Conservation (phyloP, 768 basidiomycete genomes). For the Tricholoma sp. region DNA sequence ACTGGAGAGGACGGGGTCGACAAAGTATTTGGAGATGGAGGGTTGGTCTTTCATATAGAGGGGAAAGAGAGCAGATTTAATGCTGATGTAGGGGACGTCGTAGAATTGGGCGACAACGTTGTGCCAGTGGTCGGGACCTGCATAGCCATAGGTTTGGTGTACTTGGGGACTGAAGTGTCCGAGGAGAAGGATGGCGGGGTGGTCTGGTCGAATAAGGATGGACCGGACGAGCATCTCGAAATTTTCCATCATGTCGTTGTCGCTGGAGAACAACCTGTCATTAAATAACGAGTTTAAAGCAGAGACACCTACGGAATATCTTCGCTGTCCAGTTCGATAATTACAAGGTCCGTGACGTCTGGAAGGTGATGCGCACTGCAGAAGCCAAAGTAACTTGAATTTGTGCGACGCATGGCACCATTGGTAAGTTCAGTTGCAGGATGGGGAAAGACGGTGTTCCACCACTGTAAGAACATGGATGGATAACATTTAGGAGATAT, state of each 20-base stretch:
- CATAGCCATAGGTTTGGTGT: slow-evolving; percentile 74
- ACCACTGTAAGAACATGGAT: slow-evolving; percentile 94
- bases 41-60: slow-evolving; percentile 73
- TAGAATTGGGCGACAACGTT: slow-evolving; percentile 93
- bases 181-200: slow-evolving; percentile 90
- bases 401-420: slow-evolving; percentile 88
- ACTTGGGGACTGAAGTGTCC: slow-evolving; percentile 92
- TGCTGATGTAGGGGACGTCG: slow-evolving; percentile 90
- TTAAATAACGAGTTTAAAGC: neutral
- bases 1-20: slow-evolving; percentile 81
- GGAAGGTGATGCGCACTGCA: slow-evolving; percentile 93
- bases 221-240: slow-evolving; percentile 94
- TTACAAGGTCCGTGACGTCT: slow-evolving; percentile 89
- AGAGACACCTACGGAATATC: slow-evolving; percentile 67
- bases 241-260: slow-evolving; percentile 66
- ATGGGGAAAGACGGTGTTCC: slow-evolving; percentile 96
- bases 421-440: slow-evolving; percentile 97
- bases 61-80: slow-evolving; percentile 78
- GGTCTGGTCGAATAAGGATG: slow-evolving; percentile 82
- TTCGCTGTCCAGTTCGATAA: slow-evolving; percentile 91
- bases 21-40: slow-evolving; percentile 64
- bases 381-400: slow-evolving; percentile 92
- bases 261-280: slow-evolving; percentile 35
- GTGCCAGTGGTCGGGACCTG: slow-evolving; percentile 89
- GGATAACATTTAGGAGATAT: slow-evolving; percentile 85